A percentile compares a stretch with the other conserved stretches of the same genome.
phyloP scores from a whole-genome alignment of 2,329 filamentous ascomycete genomes.

The Pseudocercospora crystallina region DNA sequence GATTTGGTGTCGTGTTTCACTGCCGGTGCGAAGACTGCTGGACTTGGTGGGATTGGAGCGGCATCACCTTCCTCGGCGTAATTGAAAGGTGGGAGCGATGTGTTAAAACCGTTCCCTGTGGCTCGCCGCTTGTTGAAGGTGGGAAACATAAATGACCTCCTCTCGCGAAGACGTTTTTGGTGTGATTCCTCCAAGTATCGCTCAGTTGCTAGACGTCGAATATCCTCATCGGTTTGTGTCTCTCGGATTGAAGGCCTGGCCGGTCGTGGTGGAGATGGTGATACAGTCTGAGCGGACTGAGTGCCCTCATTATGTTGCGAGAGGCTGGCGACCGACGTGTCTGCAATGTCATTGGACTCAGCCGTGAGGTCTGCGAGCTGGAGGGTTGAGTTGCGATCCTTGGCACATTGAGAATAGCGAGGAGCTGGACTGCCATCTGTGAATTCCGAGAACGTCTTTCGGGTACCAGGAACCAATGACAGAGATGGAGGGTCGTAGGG shows the following conservation, averaged over 20 bases:
- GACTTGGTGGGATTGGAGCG: constrained; percentile 8
- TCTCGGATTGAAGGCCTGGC: constrained; percentile 21
- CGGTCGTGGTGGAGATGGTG: constrained; percentile 7
- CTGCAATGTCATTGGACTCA: constrained; percentile 2
- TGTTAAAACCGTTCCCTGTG: constrained; percentile 27
- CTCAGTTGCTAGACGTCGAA: constrained; percentile 37
- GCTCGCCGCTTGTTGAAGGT: constrained; percentile 44
- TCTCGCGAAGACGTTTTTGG: constrained; percentile 41
- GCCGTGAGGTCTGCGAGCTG: constrained; percentile 14
- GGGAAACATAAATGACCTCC: constrained; percentile 45
- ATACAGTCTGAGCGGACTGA: constrained; percentile 2
- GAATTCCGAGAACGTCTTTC: constrained; percentile 21
- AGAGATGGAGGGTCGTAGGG: constrained; percentile 5
- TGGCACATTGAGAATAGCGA: constrained; percentile 15
- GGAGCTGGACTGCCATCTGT: constrained; percentile 29
- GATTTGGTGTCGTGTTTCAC: constrained; percentile 37
- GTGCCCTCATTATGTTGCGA: no score
- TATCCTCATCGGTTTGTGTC: constrained; percentile 29
- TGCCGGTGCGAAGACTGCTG: neutral
- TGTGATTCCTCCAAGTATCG: constrained; percentile 43
- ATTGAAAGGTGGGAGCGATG: constrained; percentile 28
- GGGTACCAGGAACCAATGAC: constrained; percentile 11
- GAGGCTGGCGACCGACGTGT: constrained; percentile 7
- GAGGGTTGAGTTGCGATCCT: constrained; percentile 16
- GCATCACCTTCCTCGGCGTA: constrained; percentile 25